Base-by-base conservation (phyloP, 1,284 basidiomycete genomes). In the Vanrija sp. region DNA sequence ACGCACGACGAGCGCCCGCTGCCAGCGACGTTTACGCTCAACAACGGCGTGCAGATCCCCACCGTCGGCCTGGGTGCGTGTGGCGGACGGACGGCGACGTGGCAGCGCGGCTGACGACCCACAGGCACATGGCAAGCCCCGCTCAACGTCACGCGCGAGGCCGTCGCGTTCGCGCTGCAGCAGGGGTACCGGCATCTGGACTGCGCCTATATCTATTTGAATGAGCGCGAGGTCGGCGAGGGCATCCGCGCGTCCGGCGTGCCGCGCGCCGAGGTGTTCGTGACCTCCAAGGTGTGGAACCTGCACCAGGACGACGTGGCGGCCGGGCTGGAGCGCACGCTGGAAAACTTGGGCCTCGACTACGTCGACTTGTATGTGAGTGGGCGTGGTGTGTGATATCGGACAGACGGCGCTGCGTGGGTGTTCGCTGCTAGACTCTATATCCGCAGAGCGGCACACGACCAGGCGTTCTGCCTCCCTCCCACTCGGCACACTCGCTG, bases 211-310 rank as follows among this genome's bases (percentile, higher is more conserved):
- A 78, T 87, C 52, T 89, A 89, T 71, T 63, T 79, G 59, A 89
- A 89, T 71, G 86, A 91, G 72, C 81, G 87, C 54, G 88, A 89
- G 74, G 80, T 82, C n/a, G 60, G 57, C 19, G 48, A 62, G 75
- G 89, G 88, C 64, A 84, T 91, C 68, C 83, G 87, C 58, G 83
- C 83, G 7, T 83, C 82, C 6, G 85, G 88, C 54, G 86, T 90
- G 49, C 83, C 85, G 67, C 85, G 89, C 52, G 83, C 87, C 69
- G 84, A 91, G 14, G 83, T 92, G 56, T 91, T 87, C 77, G 83
- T 92, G 72, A 92, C 90, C 5, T 85, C 85, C 52, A 92, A 83
- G 57, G 40, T 62, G n/a, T 58, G 60, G 53, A 58, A 58, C 18
- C n/a, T 21, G 26, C 39, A 53, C 40, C 38, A 51, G 23, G 55